A percentile compares a stretch with the other conserved stretches of the same genome.
Evolutionary conservation across 805 yeast genomes (phyloP).

Genomic region (Monosporozyma aquatica): DNA sequence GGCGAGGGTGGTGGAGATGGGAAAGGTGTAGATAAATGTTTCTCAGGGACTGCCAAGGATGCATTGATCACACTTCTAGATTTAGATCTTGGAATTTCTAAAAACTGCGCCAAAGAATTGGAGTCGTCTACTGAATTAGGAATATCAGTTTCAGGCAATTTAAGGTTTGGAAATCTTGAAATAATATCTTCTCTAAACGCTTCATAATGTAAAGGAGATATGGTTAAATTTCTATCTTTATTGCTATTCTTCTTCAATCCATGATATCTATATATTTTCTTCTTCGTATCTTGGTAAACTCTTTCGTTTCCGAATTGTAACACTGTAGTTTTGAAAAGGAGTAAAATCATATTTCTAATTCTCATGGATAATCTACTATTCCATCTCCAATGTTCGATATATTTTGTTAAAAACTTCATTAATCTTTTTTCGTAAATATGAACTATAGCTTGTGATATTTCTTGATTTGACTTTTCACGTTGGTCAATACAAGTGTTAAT

Average conservation of each 20-base stretch:
- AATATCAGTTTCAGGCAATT: constrained; percentile 41
- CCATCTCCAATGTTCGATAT: constrained; percentile 66
- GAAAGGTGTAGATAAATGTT: constrained; percentile 68
- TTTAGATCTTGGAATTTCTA: constrained; percentile 49
- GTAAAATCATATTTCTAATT: constrained; percentile 45
- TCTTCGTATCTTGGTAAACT: constrained; percentile 36
- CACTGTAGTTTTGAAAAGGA: constrained; percentile 45
- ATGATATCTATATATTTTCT: constrained; percentile 37
- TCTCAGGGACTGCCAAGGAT: constrained; percentile 24
- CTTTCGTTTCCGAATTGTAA: constrained; percentile 54
- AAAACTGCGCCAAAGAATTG: constrained; percentile 48
- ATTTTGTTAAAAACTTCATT: constrained; percentile 36
- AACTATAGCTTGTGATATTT: constrained; percentile 1
- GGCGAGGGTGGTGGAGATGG: constrained; percentile 72
- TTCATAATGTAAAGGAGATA: constrained; percentile 80
- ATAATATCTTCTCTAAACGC: constrained; percentile 66
- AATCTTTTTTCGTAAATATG: constrained; percentile 24
- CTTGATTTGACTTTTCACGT: constrained; percentile 5
- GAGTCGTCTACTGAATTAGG: constrained; percentile 41
- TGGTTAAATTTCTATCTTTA: constrained; percentile 32
- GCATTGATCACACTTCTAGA: constrained; percentile 25
- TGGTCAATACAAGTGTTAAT: constrained; percentile 17
- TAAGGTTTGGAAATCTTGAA: constrained; percentile 65
- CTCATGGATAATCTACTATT: constrained; percentile 35
- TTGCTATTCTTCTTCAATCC: constrained; percentile 21